Conservation (phyloP, 805 yeast genomes). For the Starmerella floris region DNA sequence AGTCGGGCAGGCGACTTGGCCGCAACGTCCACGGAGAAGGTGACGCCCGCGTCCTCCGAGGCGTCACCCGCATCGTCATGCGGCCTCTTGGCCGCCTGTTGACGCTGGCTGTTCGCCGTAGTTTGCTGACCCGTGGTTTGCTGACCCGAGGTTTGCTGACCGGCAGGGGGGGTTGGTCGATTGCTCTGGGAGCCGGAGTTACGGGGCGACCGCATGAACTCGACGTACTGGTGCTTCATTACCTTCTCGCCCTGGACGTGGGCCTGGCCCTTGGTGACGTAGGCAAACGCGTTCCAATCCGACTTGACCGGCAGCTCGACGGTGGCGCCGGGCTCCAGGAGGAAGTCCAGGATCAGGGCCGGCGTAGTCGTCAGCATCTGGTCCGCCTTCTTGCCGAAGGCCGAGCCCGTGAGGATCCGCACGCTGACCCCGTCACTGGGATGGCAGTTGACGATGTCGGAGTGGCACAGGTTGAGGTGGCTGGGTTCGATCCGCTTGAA, state of each 20-base stretch:
- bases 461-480: slow-evolving; percentile 13
- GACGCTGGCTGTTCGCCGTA: not conserved
- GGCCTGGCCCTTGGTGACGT: slow-evolving; percentile 22
- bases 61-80: not conserved
- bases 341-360: slow-evolving; percentile 11
- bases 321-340: slow-evolving; percentile 11
- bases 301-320: slow-evolving; percentile 17
- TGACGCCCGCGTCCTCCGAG: not conserved
- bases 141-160: not conserved
- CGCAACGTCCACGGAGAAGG: slow-evolving; percentile 3
- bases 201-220: slow-evolving; percentile 13
- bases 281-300: slow-evolving; percentile 25
- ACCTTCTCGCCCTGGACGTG: slow-evolving; percentile 10
- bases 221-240: slow-evolving; percentile 14
- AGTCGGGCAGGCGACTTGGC: slow-evolving; percentile 2
- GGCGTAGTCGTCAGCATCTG: slow-evolving; percentile 19
- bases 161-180: not conserved
- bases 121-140: not conserved
- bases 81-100: not conserved
- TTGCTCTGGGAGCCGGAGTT: not conserved
- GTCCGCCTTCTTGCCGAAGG: slow-evolving; percentile 13
- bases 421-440: slow-evolving; percentile 12
- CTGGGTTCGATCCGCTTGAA: slow-evolving; percentile 18
- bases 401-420: slow-evolving; percentile 15
- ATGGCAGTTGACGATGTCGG: slow-evolving; percentile 4